phyloP scores from a whole-genome alignment of 2,329 filamentous ascomycete species.

The Stagonosporopsis vannaccii region DNA sequence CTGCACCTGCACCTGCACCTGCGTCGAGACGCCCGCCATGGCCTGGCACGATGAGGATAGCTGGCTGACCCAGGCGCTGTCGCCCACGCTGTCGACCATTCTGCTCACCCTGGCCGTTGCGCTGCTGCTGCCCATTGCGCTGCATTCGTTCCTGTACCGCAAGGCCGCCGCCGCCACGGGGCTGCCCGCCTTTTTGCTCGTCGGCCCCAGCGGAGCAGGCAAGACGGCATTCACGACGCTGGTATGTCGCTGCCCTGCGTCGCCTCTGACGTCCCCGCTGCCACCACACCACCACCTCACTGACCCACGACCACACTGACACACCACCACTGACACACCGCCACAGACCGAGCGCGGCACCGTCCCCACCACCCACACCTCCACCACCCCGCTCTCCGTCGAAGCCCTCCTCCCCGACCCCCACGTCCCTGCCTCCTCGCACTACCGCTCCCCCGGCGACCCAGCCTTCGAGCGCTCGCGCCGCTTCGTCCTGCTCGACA shows the following conservation, averaged over 20 bases:
- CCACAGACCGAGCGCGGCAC: conserved; percentile 63
- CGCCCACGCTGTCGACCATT: conserved; percentile 60
- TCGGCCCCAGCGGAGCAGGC: conserved; percentile 82
- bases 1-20: not conserved
- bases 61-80: conserved; percentile 58
- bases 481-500: conserved; percentile 82
- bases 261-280: no score
- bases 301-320: not conserved
- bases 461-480: conserved; percentile 62
- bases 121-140: conserved; percentile 74
- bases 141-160: conserved; percentile 78
- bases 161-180: conserved; percentile 67
- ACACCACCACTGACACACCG: not conserved
- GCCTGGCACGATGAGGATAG: conserved; percentile 50
- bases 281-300: not conserved
- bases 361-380: conserved; percentile 60
- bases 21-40: conserved; percentile 24
- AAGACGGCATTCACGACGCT: conserved; percentile 90
- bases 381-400: conserved; percentile 57
- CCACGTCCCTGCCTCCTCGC: conserved; percentile 64
- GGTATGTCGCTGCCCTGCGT: no score
- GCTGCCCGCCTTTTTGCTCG: conserved; percentile 78
- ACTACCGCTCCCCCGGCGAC: conserved; percentile 72
- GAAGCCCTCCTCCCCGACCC: conserved; percentile 65
- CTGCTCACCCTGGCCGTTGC: conserved; percentile 73